A percentile compares a stretch with the other conserved stretches of the same genome.
These are phyloP conservation scores for Allium sativum DNA, from an alignment of 106 monocot species.

Conservation along the genomic window DNA sequence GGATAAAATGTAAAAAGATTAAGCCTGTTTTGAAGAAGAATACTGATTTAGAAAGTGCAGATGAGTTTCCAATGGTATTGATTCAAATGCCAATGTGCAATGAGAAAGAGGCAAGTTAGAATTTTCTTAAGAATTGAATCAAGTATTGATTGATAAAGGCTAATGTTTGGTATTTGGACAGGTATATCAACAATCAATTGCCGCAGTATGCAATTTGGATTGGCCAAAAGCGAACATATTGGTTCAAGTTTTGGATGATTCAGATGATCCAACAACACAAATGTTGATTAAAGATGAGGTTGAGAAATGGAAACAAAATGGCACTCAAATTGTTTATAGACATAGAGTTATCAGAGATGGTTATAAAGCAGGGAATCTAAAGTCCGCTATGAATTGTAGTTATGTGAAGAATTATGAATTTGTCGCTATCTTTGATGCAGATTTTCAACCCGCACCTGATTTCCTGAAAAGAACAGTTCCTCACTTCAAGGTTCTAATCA, in stretches of 20 bases:
- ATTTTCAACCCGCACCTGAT: slow-evolving; percentile 78
- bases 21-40: slow-evolving; percentile 41
- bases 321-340: slow-evolving; percentile 57
- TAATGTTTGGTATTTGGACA: slow-evolving; percentile 10
- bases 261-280: slow-evolving; percentile 58
- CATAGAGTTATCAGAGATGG: slow-evolving; percentile 70
- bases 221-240: slow-evolving; percentile 74
- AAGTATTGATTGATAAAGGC: not conserved
- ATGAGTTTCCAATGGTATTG: slow-evolving; percentile 74
- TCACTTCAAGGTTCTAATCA: slow-evolving; percentile 66
- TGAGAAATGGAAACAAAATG: slow-evolving; percentile 67
- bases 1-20: slow-evolving; percentile 56
- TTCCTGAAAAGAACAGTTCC: slow-evolving; percentile 81
- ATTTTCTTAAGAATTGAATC: not conserved
- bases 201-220: slow-evolving; percentile 76
- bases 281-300: slow-evolving; percentile 79
- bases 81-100: slow-evolving; percentile 99
- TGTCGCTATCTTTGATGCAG: slow-evolving; percentile 91
- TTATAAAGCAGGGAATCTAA: slow-evolving; percentile 96
- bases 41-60: slow-evolving; percentile 23
- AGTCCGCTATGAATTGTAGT: slow-evolving; percentile 83
- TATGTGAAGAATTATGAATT: slow-evolving; percentile 97
- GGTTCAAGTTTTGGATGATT: slow-evolving; percentile 88
- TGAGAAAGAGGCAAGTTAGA: slow-evolving; percentile 63
- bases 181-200: slow-evolving; percentile 96